Base-by-base conservation (phyloP, 2,329 filamentous ascomycete genomes). In the Xylaria multiplex region DNA sequence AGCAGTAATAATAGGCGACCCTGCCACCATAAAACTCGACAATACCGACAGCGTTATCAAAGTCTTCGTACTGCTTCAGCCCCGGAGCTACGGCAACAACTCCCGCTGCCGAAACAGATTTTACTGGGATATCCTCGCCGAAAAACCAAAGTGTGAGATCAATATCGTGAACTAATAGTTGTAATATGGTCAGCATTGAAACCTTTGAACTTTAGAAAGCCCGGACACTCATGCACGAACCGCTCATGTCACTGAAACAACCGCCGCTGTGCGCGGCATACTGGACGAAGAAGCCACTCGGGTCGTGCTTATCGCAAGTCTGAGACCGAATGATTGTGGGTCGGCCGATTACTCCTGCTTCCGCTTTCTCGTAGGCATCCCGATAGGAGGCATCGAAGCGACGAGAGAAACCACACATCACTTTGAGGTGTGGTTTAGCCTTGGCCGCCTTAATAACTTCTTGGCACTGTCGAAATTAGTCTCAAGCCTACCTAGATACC, bases 341-440 rank as follows among this genome's bases (percentile, higher is more conserved):
- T 0, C 83, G 80, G 8, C 89, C 89, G 67, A 91, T 90, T 40
- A 81, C 71, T 14, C 88, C 88, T 0, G 76, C 71, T 22, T 81
- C 75, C 72, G 86, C 83, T 69, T 86, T 84, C 30, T 78, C 71
- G 73, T 81, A 82, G 22, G 88, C 89, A 60, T 88, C 83, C 61
- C 87, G 82, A 80, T 91, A 91, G 45, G 86, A 89, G 50, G 82
- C 79, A 72, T 91, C 90, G 80, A 91, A 91, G 65, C 88, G 86
- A 35, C 88, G 84, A 7, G 86, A 88, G 81, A 90, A 90, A 6
- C 87, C 88, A 71, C 86, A 89, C 81, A 91, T 86, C 62, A 91
- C 87, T 76, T 90, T 91, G 19, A 89, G 81, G 59, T 88, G 75
- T 0, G 88, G 87, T 66, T 59, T 53, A 30, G 49, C 52, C 56